Conservation (phyloP, 164 flowering plant species). For the Dillenia turbinata region DNA sequence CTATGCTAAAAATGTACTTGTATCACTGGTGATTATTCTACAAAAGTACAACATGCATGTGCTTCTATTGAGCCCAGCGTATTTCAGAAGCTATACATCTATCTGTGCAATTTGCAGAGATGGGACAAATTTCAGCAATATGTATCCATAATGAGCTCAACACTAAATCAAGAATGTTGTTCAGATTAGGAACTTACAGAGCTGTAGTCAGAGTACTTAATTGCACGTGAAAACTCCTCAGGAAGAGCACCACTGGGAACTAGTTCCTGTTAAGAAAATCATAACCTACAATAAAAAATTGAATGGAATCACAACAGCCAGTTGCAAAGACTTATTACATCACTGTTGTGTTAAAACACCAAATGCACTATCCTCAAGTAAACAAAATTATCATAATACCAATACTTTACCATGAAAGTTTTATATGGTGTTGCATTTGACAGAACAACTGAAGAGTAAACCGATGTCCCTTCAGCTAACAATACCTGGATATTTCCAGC, state of each 20-base stretch:
- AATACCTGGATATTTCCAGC: constrained; percentile 44
- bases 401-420: constrained; percentile 71
- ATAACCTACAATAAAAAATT: not conserved
- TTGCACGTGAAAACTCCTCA: constrained; percentile 53
- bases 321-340: not conserved
- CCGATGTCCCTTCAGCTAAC: constrained; percentile 68
- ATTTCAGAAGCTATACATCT: too few relatives aligned
- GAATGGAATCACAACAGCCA: constrained; percentile 1
- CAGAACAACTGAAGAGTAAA: constrained; percentile 69
- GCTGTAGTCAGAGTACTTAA: constrained; percentile 73
- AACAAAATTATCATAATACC: too few relatives aligned
- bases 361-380: too few relatives aligned
- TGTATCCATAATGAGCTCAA: too few relatives aligned
- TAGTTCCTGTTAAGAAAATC: constrained; percentile 54
- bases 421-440: constrained; percentile 91
- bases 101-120: too few relatives aligned
- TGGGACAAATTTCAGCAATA: too few relatives aligned
- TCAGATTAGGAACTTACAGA: constrained; percentile 55
- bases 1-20: too few relatives aligned
- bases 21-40: too few relatives aligned
- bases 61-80: too few relatives aligned
- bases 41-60: too few relatives aligned
- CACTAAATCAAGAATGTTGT: not conserved
- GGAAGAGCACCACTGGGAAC: constrained; percentile 71
- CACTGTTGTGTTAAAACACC: too few relatives aligned